Conservation (phyloP, 2,329 filamentous ascomycete species). For the Fusarium newnesense region DNA sequence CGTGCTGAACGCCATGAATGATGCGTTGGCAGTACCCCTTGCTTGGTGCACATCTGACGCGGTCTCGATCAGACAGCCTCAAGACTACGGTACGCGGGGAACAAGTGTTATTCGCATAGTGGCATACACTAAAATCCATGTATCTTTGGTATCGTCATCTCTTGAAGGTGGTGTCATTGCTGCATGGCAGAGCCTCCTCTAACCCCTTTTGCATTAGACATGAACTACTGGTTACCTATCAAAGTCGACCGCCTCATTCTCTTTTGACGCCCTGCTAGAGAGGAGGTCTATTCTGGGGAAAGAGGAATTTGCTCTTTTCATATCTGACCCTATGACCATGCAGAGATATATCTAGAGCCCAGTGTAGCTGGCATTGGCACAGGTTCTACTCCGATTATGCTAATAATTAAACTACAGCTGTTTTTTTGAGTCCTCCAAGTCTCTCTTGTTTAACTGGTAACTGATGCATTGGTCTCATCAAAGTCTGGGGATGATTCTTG, state of each 20-base stretch:
- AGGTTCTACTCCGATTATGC: neutral
- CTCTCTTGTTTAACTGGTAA: neutral
- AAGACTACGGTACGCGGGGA: neutral
- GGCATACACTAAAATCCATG: neutral
- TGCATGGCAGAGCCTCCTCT: conserved; percentile 31
- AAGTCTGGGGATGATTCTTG: neutral
- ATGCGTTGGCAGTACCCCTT: conserved; percentile 6
- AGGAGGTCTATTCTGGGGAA: neutral
- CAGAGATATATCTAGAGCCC: neutral
- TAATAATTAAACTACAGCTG: neutral
- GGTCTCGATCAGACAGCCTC: conserved; percentile 14
- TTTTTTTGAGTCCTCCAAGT: neutral
- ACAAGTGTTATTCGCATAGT: neutral
- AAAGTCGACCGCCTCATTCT: conserved; percentile 22
- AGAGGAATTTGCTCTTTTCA: neutral
- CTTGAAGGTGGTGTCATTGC: conserved; percentile 17
- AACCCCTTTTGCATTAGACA: conserved; percentile 31
- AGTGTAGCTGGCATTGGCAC: neutral
- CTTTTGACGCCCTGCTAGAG: conserved; percentile 14
- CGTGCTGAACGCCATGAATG: neutral
- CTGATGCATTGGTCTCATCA: neutral
- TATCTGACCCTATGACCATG: neutral
- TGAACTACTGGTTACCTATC: conserved; percentile 11
- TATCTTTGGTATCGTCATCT: conserved; percentile 1
- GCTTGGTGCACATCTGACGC: neutral